Evolutionary conservation across 1,139 yeast genomes (phyloP).

Genomic region (Wickerhamomyces sp.): DNA sequence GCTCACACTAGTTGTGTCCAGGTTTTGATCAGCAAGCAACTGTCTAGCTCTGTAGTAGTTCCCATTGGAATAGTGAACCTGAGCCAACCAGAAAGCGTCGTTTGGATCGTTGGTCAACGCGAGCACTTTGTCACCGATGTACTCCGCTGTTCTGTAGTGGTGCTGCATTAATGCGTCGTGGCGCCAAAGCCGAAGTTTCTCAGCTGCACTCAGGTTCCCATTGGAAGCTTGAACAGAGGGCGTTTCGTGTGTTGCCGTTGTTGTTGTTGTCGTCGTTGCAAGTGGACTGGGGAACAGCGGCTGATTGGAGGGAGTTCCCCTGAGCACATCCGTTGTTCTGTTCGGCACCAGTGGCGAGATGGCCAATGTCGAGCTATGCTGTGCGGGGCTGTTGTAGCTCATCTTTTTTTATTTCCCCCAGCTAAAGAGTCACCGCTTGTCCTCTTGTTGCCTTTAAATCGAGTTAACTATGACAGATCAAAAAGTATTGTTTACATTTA

Average conservation of each 20-base stretch:
- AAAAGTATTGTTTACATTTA: too few relatives aligned
- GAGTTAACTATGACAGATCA: too few relatives aligned
- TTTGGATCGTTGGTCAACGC: conserved; percentile 73
- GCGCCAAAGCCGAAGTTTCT: conserved; percentile 83
- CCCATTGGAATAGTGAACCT: conserved; percentile 68
- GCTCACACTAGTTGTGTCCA: conserved; percentile 48
- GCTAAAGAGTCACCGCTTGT: too few relatives aligned
- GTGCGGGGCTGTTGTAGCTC: conserved; percentile 29
- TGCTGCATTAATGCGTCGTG: conserved; percentile 94
- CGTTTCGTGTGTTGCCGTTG: conserved; percentile 3
- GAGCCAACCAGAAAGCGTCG: conserved; percentile 97
- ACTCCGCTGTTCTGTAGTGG: conserved; percentile 85
- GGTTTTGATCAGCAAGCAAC: conserved; percentile 37
- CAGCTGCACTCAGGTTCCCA: conserved; percentile 63
- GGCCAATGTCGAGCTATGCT: conserved; percentile 27
- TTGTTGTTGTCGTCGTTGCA: conserved; percentile 11
- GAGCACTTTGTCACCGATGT: conserved; percentile 85
- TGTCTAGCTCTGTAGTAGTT: conserved; percentile 77
- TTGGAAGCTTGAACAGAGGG: too few relatives aligned
- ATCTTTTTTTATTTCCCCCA: too few relatives aligned
- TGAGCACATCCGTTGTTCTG: conserved; percentile 20
- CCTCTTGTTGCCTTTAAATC: too few relatives aligned
- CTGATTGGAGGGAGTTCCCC: conserved; percentile 24
- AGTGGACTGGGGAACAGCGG: conserved; percentile 24
- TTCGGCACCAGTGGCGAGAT: conserved; percentile 26